These are phyloP conservation scores for Thuidium tamariscinum DNA, from an alignment of 225 moss, liverwort and hornwort species.

Conservation along the genomic window DNA sequence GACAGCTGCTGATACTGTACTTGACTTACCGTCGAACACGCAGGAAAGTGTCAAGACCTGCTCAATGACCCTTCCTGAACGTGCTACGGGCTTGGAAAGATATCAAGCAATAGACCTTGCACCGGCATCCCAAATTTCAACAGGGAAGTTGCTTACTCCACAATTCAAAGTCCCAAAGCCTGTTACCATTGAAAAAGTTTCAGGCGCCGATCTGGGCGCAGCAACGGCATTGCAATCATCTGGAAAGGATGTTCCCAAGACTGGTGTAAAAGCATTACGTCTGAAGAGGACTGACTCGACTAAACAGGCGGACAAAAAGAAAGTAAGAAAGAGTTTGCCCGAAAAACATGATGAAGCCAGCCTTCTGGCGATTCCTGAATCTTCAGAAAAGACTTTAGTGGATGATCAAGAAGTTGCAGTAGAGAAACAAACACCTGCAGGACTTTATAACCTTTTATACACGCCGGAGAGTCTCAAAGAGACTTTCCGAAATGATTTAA, in stretches of 20 bases:
- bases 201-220: background rate
- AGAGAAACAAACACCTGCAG: background rate
- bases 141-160: background rate
- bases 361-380: background rate
- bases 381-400: background rate
- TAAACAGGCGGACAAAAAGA: background rate
- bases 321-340: background rate
- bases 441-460: background rate
- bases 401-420: background rate
- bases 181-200: background rate
- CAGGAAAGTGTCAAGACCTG: conserved; percentile 24
- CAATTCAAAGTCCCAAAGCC: conserved; percentile 44
- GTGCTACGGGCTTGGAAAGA: background rate
- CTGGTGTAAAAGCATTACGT: background rate
- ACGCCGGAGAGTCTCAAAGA: background rate
- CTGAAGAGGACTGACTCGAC: background rate
- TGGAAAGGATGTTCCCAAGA: background rate
- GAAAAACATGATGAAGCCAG: background rate
- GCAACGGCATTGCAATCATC: background rate
- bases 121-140: conserved; percentile 1
- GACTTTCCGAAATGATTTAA: background rate
- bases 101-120: conserved; percentile 2
- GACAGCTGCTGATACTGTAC: conserved; percentile 1
- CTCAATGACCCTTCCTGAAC: background rate
- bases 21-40: conserved; percentile 7